Conservation (phyloP, 2,329 filamentous ascomycete genomes). For the Tricladium varicosporioides region DNA sequence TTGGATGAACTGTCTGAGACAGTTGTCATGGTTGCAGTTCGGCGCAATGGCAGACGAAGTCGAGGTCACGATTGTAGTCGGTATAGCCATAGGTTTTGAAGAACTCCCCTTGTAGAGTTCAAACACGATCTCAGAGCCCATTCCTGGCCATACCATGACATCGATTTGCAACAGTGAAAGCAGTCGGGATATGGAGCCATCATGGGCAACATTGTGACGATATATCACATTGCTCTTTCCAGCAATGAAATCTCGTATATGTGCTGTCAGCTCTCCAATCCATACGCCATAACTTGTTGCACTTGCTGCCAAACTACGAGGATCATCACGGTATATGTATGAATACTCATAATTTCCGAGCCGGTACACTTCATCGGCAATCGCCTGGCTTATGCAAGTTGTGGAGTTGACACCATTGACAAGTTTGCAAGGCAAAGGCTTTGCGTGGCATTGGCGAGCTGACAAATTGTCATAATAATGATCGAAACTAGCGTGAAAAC, state of each 20-base stretch:
- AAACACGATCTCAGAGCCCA: slow-evolving; percentile 77
- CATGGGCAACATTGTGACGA: slow-evolving; percentile 77
- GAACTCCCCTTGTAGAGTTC: slow-evolving; percentile 59
- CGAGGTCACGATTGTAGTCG: slow-evolving; percentile 14
- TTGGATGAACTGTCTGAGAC: slow-evolving; percentile 33
- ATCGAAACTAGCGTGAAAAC: slow-evolving; percentile 71
- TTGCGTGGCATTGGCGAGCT: slow-evolving; percentile 72
- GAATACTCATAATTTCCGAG: slow-evolving; percentile 80
- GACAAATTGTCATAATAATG: slow-evolving; percentile 86
- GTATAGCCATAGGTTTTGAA: slow-evolving; percentile 8
- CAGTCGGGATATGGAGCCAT: slow-evolving; percentile 67
- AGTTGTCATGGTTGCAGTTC: slow-evolving; percentile 33
- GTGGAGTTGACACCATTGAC: slow-evolving; percentile 44
- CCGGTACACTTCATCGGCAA: slow-evolving; percentile 70
- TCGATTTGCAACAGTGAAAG: slow-evolving; percentile 71
- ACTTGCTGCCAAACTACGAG: slow-evolving; percentile 60
- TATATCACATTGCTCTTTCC: slow-evolving; percentile 51
- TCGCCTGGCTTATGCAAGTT: slow-evolving; percentile 58
- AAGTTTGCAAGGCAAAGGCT: slow-evolving; percentile 67
- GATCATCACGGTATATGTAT: slow-evolving; percentile 69
- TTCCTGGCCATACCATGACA: slow-evolving; percentile 79
- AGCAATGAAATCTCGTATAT: slow-evolving; percentile 55
- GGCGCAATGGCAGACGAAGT: slow-evolving; percentile 21
- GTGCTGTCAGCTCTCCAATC: slow-evolving; percentile 66
- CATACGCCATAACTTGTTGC: slow-evolving; percentile 67